A percentile compares a stretch with the other conserved stretches of the same genome.
These are phyloP conservation scores for Sordariomycetes sp. DNA, from an alignment of 2,329 filamentous ascomycete genomes.

Conservation along the genomic window DNA sequence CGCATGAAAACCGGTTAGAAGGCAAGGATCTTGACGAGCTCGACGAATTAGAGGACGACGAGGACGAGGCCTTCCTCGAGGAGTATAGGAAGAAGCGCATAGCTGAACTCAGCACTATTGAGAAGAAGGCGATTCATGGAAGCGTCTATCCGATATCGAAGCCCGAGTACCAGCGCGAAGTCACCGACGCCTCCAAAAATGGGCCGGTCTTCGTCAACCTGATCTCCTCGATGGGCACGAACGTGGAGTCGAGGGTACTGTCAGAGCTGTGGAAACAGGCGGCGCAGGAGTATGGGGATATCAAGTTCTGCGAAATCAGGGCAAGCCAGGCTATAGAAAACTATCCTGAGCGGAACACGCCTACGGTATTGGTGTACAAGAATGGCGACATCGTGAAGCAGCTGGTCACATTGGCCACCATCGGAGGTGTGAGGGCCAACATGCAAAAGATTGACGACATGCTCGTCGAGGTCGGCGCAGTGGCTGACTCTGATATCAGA, in stretches of 20 bases:
- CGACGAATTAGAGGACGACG: slow-evolving; percentile 86
- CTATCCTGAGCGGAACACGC: slow-evolving; percentile 91
- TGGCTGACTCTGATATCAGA: slow-evolving; percentile 70
- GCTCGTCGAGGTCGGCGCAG: slow-evolving; percentile 72
- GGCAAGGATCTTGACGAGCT: slow-evolving; percentile 93
- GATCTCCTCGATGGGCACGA: slow-evolving; percentile 67
- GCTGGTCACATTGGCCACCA: slow-evolving; percentile 75
- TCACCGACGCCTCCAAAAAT: slow-evolving; percentile 79
- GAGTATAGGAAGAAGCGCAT: slow-evolving; percentile 82
- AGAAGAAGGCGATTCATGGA: slow-evolving; percentile 73
- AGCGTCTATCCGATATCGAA: slow-evolving; percentile 91
- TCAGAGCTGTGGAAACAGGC: slow-evolving; percentile 80
- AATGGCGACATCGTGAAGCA: slow-evolving; percentile 90
- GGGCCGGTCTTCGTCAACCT: slow-evolving; percentile 68
- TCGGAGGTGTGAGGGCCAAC: slow-evolving; percentile 63
- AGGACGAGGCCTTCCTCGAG: slow-evolving; percentile 87
- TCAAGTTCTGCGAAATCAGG: slow-evolving; percentile 96
- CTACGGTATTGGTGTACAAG: slow-evolving; percentile 85
- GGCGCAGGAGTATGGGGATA: slow-evolving; percentile 76
- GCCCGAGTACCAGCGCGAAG: slow-evolving; percentile 82
- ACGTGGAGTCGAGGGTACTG: slow-evolving; percentile 76
- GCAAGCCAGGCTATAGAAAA: slow-evolving; percentile 91
- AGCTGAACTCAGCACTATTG: slow-evolving; percentile 67
- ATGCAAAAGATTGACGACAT: slow-evolving; percentile 72
- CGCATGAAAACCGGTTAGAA: slow-evolving; percentile 86